Evolutionary conservation across 2,329 filamentous ascomycete species (phyloP), one percentile per base, ranked within the genome.

Genomic region (Pochonia chlamydosporia): DNA sequence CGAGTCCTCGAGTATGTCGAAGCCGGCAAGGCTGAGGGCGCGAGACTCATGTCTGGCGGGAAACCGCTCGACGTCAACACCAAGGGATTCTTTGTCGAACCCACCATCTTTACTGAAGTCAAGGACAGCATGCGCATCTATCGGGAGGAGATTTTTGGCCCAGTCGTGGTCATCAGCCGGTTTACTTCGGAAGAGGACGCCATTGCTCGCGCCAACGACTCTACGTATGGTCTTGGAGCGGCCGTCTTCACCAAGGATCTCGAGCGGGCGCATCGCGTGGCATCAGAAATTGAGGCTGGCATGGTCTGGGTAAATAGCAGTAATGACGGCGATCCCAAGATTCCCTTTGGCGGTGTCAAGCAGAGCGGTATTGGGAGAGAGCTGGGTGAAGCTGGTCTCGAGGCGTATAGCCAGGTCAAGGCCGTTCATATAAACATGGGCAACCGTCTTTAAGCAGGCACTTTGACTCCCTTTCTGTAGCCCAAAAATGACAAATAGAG

Each of bases 101-200:
- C 71, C 1, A 73, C 71, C 3, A 59, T 74, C 26, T 71, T 73
- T 52, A 68, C 67, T 6, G 59, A 65, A 9, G 70, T 73, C 1
- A 65, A 59, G 4, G 53, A 62, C 14, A 52, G 59, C 16, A 73
- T 73, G 70, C 60, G 57, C 5, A 67, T 74, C 62, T 81, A 88
- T 69, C 78, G 87, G 68, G 86, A 91, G 71, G 87, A 93, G 72
- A 90, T 92, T 67, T 93, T 93, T 65, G 87, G 87, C 53, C 87
- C 87, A 47, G 87, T 93, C 51, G 85, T 81, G 71, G 78, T 84
- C 57, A 82, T 92, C 57, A 76, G 83, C 71, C 90, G 89, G 73
- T 92, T 92, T 76, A 83, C 82, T 71, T 81, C 75, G 61, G 82
- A 86, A 70, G 85, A 82, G 20, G 88, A 92, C 44, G 85, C 80